Conservation (phyloP, 1,139 yeast genomes). For the Geotrichum restrictum region DNA sequence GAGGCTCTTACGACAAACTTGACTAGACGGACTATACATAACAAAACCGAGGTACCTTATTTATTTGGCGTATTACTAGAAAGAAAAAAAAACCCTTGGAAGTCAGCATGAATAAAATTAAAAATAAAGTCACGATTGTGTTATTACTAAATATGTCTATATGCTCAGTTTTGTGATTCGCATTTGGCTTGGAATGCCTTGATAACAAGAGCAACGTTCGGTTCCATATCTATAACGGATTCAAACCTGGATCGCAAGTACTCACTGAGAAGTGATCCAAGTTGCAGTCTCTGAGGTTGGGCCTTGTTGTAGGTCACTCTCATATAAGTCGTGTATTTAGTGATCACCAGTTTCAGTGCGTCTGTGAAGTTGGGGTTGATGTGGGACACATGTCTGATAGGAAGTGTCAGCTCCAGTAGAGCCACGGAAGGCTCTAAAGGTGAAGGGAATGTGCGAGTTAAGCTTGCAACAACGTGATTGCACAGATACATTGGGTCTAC, state of each 20-base stretch:
- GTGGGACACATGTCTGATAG: slow-evolving; percentile 53
- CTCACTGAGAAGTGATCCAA: slow-evolving; percentile 35
- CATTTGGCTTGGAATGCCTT: slow-evolving; percentile 23
- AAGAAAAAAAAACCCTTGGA: too few relatives aligned
- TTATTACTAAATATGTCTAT: background rate
- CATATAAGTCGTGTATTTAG: slow-evolving; percentile 59
- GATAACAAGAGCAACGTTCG: slow-evolving; percentile 29
- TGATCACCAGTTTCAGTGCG: slow-evolving; percentile 63
- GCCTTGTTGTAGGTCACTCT: slow-evolving; percentile 39
- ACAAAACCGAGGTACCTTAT: background rate
- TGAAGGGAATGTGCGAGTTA: slow-evolving; percentile 40
- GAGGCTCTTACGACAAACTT: slow-evolving; percentile 13
- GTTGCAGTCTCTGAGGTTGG: slow-evolving; percentile 36
- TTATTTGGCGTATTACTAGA: background rate
- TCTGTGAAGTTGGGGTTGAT: slow-evolving; percentile 50
- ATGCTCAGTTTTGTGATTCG: slow-evolving; percentile 16
- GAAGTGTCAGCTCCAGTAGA: slow-evolving; percentile 59
- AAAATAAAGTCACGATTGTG: too few relatives aligned
- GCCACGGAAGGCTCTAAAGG: slow-evolving; percentile 44
- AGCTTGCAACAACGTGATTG: slow-evolving; percentile 56
- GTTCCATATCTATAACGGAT: slow-evolving; percentile 27
- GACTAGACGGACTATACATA: slow-evolving; percentile 4
- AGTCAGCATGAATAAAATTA: background rate
- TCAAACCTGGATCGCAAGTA: slow-evolving; percentile 25
- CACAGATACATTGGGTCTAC: slow-evolving; percentile 66